A percentile compares a stretch with the other conserved stretches of the same genome.
Conservation (phyloP, 2,329 filamentous ascomycete species). For the Hypomyces perniciosus region DNA sequence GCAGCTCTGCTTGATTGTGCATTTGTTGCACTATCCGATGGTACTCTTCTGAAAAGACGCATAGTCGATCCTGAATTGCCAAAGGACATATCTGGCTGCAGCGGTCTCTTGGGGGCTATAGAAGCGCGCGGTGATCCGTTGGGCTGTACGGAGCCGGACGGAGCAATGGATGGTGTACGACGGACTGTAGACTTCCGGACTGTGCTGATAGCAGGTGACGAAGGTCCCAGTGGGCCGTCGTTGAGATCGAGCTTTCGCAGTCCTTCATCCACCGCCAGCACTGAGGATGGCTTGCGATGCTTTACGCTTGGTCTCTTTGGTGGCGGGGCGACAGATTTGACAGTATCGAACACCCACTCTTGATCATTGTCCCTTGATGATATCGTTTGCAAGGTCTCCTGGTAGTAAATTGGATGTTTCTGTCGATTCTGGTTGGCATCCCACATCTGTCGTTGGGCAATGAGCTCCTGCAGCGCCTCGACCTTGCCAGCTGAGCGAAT, state of each 20-base stretch:
- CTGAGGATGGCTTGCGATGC: constrained; percentile 50
- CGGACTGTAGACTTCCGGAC: constrained; percentile 55
- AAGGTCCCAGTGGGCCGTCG: constrained; percentile 52
- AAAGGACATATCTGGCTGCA: constrained; percentile 86
- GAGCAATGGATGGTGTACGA: constrained; percentile 39
- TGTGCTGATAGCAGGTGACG: constrained; percentile 49
- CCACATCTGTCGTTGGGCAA: constrained; percentile 75
- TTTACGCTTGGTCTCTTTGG: constrained; percentile 43
- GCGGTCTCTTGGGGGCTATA: constrained; percentile 61
- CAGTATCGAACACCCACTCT: constrained; percentile 93
- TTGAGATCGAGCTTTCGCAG: constrained; percentile 56
- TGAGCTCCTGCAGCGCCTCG: constrained; percentile 80
- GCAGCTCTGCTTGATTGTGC: constrained; percentile 31
- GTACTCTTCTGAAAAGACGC: constrained; percentile 80
- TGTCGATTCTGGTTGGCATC: constrained; percentile 66
- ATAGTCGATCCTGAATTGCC: constrained; percentile 91
- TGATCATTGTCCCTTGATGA: constrained; percentile 64
- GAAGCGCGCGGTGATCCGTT: constrained; percentile 39
- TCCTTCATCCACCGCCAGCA: constrained; percentile 53
- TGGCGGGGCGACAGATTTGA: constrained; percentile 59
- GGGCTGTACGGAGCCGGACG: constrained; percentile 25
- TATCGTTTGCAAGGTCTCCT: constrained; percentile 78
- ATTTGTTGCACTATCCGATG: constrained; percentile 57
- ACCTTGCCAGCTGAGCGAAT: constrained; percentile 81
- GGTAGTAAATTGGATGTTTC: constrained; percentile 77